Conservation (phyloP, 176 grass and related monocot species). For the Oryza glumipatula region DNA sequence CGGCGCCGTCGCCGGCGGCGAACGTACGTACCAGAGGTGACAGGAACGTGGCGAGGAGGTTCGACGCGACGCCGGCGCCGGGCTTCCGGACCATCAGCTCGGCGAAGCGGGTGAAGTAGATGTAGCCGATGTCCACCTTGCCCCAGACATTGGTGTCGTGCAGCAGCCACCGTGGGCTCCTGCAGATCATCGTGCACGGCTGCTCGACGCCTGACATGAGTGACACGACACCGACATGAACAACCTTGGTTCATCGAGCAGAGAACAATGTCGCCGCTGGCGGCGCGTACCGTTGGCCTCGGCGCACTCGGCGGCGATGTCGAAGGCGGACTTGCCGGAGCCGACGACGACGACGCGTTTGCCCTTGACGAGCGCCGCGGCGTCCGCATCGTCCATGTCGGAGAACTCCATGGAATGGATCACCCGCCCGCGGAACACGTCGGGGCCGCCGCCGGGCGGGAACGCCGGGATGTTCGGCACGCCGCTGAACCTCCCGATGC, state of each 20-base stretch:
- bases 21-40: slow-evolving; percentile 47
- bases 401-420: slow-evolving; percentile 67
- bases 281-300: slow-evolving; percentile 33
- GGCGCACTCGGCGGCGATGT: slow-evolving; percentile 54
- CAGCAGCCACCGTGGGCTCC: slow-evolving; percentile 54
- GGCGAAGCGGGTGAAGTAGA: slow-evolving; percentile 64
- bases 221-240: background rate
- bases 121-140: slow-evolving; percentile 37
- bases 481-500: slow-evolving; percentile 82
- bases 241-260: no score
- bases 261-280: no score
- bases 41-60: slow-evolving; percentile 46
- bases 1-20: no score
- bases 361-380: slow-evolving; percentile 48
- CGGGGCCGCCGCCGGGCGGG: slow-evolving; percentile 47
- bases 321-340: slow-evolving; percentile 45
- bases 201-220: slow-evolving; percentile 32
- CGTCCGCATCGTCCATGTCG: slow-evolving; percentile 44
- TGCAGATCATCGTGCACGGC: slow-evolving; percentile 59
- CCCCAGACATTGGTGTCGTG: slow-evolving; percentile 38
- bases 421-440: slow-evolving; percentile 59
- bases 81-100: slow-evolving; percentile 65
- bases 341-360: slow-evolving; percentile 59
- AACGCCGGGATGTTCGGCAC: slow-evolving; percentile 65
- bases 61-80: slow-evolving; percentile 44